Evolutionary conservation across 805 yeast species (phyloP).

Genomic region (Hanseniaspora pseudoguilliermondii): DNA sequence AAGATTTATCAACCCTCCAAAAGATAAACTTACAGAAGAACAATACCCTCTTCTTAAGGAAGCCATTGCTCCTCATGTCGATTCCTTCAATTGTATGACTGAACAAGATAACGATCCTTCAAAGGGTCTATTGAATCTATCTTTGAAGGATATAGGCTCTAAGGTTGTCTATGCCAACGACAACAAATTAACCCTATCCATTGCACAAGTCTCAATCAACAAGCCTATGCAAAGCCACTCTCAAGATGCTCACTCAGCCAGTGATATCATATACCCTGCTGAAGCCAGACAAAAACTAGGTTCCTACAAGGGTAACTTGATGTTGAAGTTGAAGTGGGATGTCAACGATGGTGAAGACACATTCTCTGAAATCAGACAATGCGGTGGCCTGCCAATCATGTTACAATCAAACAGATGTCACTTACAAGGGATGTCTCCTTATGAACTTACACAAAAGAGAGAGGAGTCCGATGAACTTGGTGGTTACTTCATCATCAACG

Average conservation of each 20-base stretch:
- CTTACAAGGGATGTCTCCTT: constrained; percentile 69
- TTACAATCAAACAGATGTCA: constrained; percentile 84
- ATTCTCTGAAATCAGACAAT: constrained; percentile 66
- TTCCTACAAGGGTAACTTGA: constrained; percentile 65
- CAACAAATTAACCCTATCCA: constrained; percentile 68
- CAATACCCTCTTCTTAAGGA: constrained; percentile 63
- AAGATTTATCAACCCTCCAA: constrained; percentile 79
- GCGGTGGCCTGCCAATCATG: constrained; percentile 88
- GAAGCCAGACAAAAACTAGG: constrained; percentile 84
- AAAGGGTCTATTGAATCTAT: constrained; percentile 63
- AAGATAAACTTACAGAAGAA: constrained; percentile 50
- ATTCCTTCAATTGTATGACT: constrained; percentile 88
- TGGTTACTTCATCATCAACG: constrained; percentile 90
- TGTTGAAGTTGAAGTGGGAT: constrained; percentile 70
- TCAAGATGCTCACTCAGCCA: constrained; percentile 44
- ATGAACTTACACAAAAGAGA: constrained; percentile 57
- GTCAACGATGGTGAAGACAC: constrained; percentile 80
- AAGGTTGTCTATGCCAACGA: constrained; percentile 74
- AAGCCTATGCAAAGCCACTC: constrained; percentile 44
- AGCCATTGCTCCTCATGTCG: constrained; percentile 90
- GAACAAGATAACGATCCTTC: constrained; percentile 60
- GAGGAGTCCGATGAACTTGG: constrained; percentile 96
- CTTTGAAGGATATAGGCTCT: constrained; percentile 76
- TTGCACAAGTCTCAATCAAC: constrained; percentile 79
- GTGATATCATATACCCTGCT: constrained; percentile 68